Conservation (phyloP, 2,329 filamentous ascomycete genomes). For the Phialocephala subalpina region DNA sequence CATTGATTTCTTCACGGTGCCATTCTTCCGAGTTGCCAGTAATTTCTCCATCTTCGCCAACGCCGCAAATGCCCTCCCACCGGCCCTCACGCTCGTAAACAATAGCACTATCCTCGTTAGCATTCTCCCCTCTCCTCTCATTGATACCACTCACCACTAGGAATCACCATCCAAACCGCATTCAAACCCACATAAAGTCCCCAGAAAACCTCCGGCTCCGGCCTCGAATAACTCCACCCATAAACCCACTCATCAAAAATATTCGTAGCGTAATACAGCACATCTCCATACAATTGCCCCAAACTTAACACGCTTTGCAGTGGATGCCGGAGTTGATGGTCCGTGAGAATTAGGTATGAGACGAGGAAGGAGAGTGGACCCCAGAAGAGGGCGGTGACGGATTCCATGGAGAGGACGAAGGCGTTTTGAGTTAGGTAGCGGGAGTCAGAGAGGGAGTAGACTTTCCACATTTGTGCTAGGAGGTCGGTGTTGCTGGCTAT, state of each 20-base stretch:
- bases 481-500: not conserved
- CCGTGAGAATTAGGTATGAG: not conserved
- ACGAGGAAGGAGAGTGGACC: not conserved
- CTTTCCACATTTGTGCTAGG: conserved; percentile 7
- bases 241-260: not conserved
- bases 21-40: not conserved
- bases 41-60: conserved; percentile 9
- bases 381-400: not conserved
- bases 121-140: not conserved
- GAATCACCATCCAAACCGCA: conserved; percentile 5
- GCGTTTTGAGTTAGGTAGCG: conserved; percentile 7
- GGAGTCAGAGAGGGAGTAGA: conserved; percentile 3
- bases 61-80: conserved; percentile 1
- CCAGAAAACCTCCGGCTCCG: not conserved
- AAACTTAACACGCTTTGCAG: not conserved
- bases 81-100: not conserved
- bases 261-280: conserved; percentile 6
- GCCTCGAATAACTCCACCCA: not conserved
- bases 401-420: conserved; percentile 5
- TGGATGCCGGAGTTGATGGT: not conserved
- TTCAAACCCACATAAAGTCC: not conserved
- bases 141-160: not conserved
- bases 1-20: not conserved
- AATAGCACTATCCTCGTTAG: not conserved
- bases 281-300: conserved; percentile 7